phyloP scores from a whole-genome alignment of 495 filamentous ascomycete species.

The Diplogelasinospora grovesii region DNA sequence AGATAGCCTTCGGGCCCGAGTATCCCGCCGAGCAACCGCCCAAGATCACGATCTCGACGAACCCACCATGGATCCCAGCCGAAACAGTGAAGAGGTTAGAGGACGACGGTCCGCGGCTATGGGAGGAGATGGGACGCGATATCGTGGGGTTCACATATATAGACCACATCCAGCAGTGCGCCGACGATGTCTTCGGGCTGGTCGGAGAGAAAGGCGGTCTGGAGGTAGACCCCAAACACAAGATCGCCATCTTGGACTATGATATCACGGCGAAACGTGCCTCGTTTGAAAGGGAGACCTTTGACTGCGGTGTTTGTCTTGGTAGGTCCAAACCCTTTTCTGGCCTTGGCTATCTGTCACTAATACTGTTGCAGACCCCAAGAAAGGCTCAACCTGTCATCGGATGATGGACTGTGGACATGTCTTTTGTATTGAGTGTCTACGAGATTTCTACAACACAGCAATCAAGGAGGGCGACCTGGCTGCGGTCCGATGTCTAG shows the following conservation, averaged over 20 bases:
- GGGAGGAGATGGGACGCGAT: conserved; percentile 75
- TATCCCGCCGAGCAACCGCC: conserved; percentile 72
- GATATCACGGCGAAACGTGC: conserved; percentile 64
- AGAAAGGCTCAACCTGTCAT: conserved; percentile 80
- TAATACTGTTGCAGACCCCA: conserved; percentile 58
- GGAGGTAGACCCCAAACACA: conserved; percentile 51
- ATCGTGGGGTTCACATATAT: conserved; percentile 81
- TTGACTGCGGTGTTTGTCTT: conserved; percentile 84
- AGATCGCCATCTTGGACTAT: conserved; percentile 70
- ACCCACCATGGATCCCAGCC: conserved; percentile 63
- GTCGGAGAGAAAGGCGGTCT: conserved; percentile 46
- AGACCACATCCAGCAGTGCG: conserved; percentile 74
- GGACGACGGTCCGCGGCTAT: conserved; percentile 55
- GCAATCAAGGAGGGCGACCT: conserved; percentile 84
- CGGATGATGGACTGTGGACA: conserved; percentile 72
- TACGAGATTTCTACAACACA: conserved; percentile 83
- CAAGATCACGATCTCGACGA: conserved; percentile 54
- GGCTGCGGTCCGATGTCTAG: conserved; percentile 65
- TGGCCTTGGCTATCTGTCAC: conserved; percentile 1
- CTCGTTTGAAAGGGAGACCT: conserved; percentile 77
- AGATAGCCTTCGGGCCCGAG: conserved; percentile 61
- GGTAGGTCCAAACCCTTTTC: conserved; percentile 27
- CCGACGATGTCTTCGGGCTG: conserved; percentile 71
- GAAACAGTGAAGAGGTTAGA: conserved; percentile 51
- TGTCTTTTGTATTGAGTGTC: conserved; percentile 80